These are phyloP conservation scores for Cavenderia fasciculata DNA, from an alignment of 78 protist genomes.

Conservation along the genomic window DNA sequence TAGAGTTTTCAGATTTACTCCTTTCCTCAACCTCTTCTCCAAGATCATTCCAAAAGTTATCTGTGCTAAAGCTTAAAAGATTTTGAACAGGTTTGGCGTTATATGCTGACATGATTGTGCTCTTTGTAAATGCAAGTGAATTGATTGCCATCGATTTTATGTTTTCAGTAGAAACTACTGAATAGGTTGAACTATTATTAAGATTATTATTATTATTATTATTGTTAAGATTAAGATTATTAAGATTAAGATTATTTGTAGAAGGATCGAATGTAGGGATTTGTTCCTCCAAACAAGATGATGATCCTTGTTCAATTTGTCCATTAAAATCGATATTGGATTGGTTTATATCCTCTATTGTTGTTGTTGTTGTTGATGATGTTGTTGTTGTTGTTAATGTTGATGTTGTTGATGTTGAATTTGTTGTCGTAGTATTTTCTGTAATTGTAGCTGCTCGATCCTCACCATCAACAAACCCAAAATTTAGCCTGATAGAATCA, in stretches of 20 bases:
- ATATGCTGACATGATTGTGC: slow-evolving; percentile 2
- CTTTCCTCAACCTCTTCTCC: not conserved
- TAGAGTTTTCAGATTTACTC: not conserved
- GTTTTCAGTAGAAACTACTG: not conserved
- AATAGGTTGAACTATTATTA: not conserved
- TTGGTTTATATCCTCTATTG: not conserved
- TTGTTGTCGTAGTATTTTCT: not conserved
- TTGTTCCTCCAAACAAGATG: no score
- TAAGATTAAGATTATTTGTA: not conserved
- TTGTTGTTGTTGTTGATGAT: not conserved
- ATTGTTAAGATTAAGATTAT: not conserved
- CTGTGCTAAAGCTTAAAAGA: slow-evolving; percentile 30
- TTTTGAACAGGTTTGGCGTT: not conserved
- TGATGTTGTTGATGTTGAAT: not conserved
- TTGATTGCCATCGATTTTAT: not conserved
- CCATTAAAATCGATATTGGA: not conserved
- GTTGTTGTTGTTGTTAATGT: slow-evolving; percentile 1
- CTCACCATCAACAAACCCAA: no score
- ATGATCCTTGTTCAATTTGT: no score
- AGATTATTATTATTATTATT: not conserved
- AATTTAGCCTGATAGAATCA: no score
- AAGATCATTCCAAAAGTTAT: slow-evolving; percentile 51
- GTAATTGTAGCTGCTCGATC: not conserved
- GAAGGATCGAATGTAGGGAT: no score
- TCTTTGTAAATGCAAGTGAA: not conserved